These are phyloP conservation scores for Hordeum vulgare DNA, from an alignment of 176 grass and related monocot genomes.

Conservation along the genomic window MorexV3_pseudomolecules_assembly NC_058524.1:102413160-102413659, in stretches of 20 bases:
- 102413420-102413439: slow-evolving; percentile 74
- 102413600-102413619: slow-evolving; percentile 9
- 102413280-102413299: slow-evolving; percentile 53
- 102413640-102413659: slow-evolving; percentile 52
- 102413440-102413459: slow-evolving; percentile 78
- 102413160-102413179: no score
- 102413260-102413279: slow-evolving; percentile 46
- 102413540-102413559: slow-evolving; percentile 74
- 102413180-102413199: no score
- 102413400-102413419: slow-evolving; percentile 40
- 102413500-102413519: slow-evolving; percentile 93
- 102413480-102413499: slow-evolving; percentile 63
- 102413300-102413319: slow-evolving; percentile 52
- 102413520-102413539: slow-evolving; percentile 81
- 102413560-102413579: slow-evolving; percentile 75
- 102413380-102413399: slow-evolving; percentile 1
- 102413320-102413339: slow-evolving; percentile 79
- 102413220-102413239: no score
- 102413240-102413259: neutral
- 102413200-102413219: no score
- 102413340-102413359: slow-evolving; percentile 41
- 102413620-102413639: slow-evolving; percentile 51
- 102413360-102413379: slow-evolving; percentile 65
- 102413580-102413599: slow-evolving; percentile 54
- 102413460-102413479: slow-evolving; percentile 80